A percentile compares a stretch with the other conserved stretches of the same genome.
These are phyloP conservation scores for Schizophyllum commune DNA, from an alignment of 1,284 basidiomycete genomes.

Conservation along the genomic window DNA sequence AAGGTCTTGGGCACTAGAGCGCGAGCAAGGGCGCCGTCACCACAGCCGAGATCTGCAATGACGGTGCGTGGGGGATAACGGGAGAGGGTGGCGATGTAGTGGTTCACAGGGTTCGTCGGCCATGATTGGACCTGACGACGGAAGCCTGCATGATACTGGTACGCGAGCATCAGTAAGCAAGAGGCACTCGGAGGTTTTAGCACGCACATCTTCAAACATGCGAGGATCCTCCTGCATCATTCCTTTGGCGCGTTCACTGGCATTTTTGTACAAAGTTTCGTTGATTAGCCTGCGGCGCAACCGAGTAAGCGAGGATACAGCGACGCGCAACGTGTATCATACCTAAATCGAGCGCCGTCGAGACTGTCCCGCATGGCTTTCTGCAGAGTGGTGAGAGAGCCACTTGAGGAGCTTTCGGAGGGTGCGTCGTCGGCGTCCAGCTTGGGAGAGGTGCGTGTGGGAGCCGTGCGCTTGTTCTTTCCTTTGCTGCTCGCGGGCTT, in stretches of 20 bases:
- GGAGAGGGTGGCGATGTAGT: conserved; percentile 60
- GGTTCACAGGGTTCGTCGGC: conserved; percentile 84
- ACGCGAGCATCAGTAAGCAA: conserved; percentile 2
- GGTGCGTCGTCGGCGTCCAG: conserved; percentile 13
- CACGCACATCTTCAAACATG: conserved; percentile 32
- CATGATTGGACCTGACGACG: conserved; percentile 83
- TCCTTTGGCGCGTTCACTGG: conserved; percentile 62
- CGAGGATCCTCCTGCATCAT: conserved; percentile 79
- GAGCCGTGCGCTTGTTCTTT: neutral
- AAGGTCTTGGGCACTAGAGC: conserved; percentile 62
- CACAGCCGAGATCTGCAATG: conserved; percentile 92
- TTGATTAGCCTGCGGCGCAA: conserved; percentile 67
- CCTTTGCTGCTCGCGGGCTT: conserved; percentile 10
- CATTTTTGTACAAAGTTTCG: conserved; percentile 80
- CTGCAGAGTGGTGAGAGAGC: conserved; percentile 62
- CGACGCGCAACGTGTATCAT: conserved; percentile 13
- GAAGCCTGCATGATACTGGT: conserved; percentile 87
- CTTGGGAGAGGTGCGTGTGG: conserved; percentile 3
- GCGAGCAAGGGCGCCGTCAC: conserved; percentile 85
- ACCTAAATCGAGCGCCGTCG: conserved; percentile 84
- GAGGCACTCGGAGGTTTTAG: conserved; percentile 3
- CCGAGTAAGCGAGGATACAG: conserved; percentile 2
- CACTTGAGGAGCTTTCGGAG: neutral
- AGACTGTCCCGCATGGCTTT: conserved; percentile 68
- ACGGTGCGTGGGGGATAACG: conserved; percentile 60